Base-by-base conservation (phyloP, 2,329 filamentous ascomycete species). In the Ceratocystis cubensis region DNA sequence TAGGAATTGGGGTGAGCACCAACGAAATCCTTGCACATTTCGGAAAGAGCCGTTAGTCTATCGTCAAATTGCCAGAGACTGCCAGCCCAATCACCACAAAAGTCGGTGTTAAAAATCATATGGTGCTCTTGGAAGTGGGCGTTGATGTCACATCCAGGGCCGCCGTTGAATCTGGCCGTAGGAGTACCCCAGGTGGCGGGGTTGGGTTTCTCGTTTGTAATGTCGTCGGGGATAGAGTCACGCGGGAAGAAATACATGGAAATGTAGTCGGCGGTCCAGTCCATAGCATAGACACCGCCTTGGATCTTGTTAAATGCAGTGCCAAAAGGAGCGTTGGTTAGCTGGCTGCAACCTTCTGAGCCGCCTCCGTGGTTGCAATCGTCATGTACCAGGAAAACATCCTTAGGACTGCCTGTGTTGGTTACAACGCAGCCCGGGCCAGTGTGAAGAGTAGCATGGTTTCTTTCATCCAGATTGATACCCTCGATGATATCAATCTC, bases 401-500 rank as follows among this genome's bases (percentile, higher is more conserved):
- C 78, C 4, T 76, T 72, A 53, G 80, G 75, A 8, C 79, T 75
- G 64, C 80, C 82, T 62, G 80, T 82, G 3, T 74, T 73, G 71
- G 78, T 79, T 71, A 89, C 81, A 30, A 74, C 74, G 77, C 88
- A 91, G 61, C 82, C 82, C 2, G 78, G 70, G 8, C 75, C 75
- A 0, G 88, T 89, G 77, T 90, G 86, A n/a, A 94, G 79, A 44
- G 88, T 86, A 75, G 91, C 79, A 57, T 79, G 75, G 74, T 88
- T 83, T 67, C 78, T 75, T 2, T 76, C 73, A 69, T 84, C 81
- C 28, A 78, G 76, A 76, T 90, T 89, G 70, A 91, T 86, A 48
- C 88, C 88, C 76, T 92, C 89, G 71, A 92, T 84, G 71, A 92
- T 88, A 74, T 93, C 89, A 71, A 93, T 88, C 76, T 92, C 89